phyloP scores from a whole-genome alignment of 2,329 filamentous ascomycete genomes.

The Trichoderma simmonsii region DNA sequence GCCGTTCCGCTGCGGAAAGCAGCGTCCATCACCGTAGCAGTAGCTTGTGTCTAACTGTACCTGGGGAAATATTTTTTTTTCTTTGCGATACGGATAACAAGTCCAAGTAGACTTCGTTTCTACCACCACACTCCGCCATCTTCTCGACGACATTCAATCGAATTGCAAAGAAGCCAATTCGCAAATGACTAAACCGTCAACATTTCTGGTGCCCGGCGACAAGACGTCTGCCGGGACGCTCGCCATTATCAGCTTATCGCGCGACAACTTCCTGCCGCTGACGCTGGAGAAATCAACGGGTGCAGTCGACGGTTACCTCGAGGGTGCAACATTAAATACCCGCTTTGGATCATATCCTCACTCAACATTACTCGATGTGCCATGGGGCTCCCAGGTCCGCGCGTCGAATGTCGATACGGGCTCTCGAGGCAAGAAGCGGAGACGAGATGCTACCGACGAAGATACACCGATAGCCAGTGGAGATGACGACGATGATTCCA shows the following conservation, averaged over 20 bases:
- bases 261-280: slow-evolving; percentile 78
- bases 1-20: slow-evolving; percentile 11
- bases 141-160: background rate
- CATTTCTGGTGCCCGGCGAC: slow-evolving; percentile 72
- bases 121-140: background rate
- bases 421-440: slow-evolving; percentile 72
- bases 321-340: slow-evolving; percentile 82
- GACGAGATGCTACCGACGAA: slow-evolving; percentile 47
- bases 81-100: background rate
- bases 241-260: slow-evolving; percentile 82
- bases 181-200: slow-evolving; percentile 53
- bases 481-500: slow-evolving; percentile 33
- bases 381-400: slow-evolving; percentile 89
- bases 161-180: background rate
- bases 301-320: slow-evolving; percentile 67
- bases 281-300: slow-evolving; percentile 62
- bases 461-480: slow-evolving; percentile 37
- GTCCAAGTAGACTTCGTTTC: background rate
- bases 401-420: slow-evolving; percentile 90
- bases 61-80: slow-evolving; percentile 11
- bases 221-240: slow-evolving; percentile 63
- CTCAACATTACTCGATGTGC: slow-evolving; percentile 69
- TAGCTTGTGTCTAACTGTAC: background rate
- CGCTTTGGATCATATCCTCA: slow-evolving; percentile 90
- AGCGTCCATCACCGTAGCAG: background rate